Percentiles rank a stretch among this genome's conserved stretches.
Evolutionary conservation across 2,329 filamentous ascomycete species (phyloP).

Genomic region (Ramularia collo-cygni): DNA sequence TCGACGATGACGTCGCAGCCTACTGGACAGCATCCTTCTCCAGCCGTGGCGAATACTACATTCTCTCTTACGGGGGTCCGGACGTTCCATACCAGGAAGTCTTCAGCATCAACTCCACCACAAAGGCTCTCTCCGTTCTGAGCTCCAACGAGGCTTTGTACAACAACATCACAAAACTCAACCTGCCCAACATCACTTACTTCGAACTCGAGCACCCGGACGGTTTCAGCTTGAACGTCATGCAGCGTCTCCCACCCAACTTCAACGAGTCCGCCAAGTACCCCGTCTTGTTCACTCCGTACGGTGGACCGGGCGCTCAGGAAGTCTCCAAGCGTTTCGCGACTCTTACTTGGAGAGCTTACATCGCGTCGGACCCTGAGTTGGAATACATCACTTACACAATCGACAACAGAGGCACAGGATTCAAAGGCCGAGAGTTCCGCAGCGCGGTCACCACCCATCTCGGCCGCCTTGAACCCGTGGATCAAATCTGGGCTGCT

Average conservation of each 20-base stretch:
- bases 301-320: constrained; percentile 61
- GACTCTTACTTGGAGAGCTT: constrained; percentile 52
- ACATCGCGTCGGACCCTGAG: constrained; percentile 61
- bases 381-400: constrained; percentile 62
- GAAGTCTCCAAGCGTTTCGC: constrained; percentile 53
- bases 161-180: constrained; percentile 51
- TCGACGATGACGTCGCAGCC: constrained; percentile 53
- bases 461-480: constrained; percentile 56
- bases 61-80: constrained; percentile 58
- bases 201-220: constrained; percentile 56
- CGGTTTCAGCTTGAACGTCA: constrained; percentile 57
- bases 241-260: constrained; percentile 58
- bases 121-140: constrained; percentile 49
- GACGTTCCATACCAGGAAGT: constrained; percentile 64
- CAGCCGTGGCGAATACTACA: constrained; percentile 55
- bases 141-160: constrained; percentile 54
- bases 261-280: constrained; percentile 59
- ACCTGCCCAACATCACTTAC: constrained; percentile 58
- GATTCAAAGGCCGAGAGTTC: constrained; percentile 57
- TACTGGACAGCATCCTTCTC: constrained; percentile 62
- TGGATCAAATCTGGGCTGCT: constrained; percentile 63
- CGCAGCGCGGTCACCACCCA: constrained; percentile 51
- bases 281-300: constrained; percentile 60
- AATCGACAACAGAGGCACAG: constrained; percentile 63
- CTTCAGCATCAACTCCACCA: constrained; percentile 51